A percentile compares a stretch with the other conserved stretches of the same genome.
These are phyloP conservation scores for Paramecium pentaurelia DNA, from an alignment of 73 alveolate genomes.

Conservation along the genomic window DNA sequence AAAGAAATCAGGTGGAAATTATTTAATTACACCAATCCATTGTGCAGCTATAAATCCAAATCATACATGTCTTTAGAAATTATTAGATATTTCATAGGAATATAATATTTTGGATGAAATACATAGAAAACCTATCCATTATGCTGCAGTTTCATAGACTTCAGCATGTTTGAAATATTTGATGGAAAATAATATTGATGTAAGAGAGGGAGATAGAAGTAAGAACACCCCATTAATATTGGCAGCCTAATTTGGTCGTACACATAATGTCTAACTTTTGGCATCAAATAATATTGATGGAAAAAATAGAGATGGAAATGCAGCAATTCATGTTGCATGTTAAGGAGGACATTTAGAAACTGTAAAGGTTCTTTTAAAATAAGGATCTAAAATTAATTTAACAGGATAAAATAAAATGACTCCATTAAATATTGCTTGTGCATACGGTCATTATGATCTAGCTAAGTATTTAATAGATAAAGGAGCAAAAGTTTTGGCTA, in stretches of 20 bases:
- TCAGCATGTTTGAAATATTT: constrained; percentile 83
- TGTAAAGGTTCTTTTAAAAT: constrained; percentile 79
- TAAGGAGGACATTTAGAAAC: constrained; percentile 82
- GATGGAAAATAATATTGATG: constrained; percentile 80
- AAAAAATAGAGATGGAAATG: constrained; percentile 79
- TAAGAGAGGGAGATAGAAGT: constrained; percentile 80
- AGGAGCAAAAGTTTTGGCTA: constrained; percentile 81
- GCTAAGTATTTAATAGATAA: constrained; percentile 79
- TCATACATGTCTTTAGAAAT: constrained; percentile 67
- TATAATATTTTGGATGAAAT: constrained; percentile 75
- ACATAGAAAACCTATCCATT: constrained; percentile 89
- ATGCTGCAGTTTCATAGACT: constrained; percentile 96
- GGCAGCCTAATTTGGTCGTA: constrained; percentile 87
- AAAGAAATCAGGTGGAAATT: constrained; percentile 86
- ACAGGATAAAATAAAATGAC: constrained; percentile 82
- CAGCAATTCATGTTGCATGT: constrained; percentile 94
- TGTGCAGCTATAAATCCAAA: constrained; percentile 97
- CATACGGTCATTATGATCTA: constrained; percentile 84
- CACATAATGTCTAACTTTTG: constrained; percentile 73
- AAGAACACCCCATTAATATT: constrained; percentile 87
- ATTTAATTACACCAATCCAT: constrained; percentile 93
- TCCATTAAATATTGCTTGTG: constrained; percentile 92
- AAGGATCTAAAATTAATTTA: constrained; percentile 78
- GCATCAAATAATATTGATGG: constrained; percentile 57
- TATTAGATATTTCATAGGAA: constrained; percentile 79